Percentiles rank a stretch among this genome's conserved stretches.
Conservation (phyloP, 345 rosid genomes). For the Murraya paniculata region DNA sequence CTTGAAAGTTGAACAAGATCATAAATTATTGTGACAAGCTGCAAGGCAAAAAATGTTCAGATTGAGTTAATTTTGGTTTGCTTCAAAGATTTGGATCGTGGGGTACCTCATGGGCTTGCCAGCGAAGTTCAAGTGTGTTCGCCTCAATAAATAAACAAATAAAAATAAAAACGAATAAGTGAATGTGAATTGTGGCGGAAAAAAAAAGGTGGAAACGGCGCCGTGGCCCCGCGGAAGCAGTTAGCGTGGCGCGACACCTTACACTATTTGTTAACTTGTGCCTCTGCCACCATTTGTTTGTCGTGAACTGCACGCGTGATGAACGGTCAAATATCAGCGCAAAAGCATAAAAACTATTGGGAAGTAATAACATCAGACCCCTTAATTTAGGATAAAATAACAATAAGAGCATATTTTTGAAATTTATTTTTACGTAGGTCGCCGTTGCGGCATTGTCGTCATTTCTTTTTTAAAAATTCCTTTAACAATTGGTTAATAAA, state of each 20-base stretch:
- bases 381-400: too few species aligned
- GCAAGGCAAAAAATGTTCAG: neutral
- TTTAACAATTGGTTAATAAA: too few species aligned
- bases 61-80: neutral
- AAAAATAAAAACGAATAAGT: neutral
- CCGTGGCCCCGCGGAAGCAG: slow-evolving; percentile 11
- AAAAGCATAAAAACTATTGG: slow-evolving; percentile 20
- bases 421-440: too few species aligned
- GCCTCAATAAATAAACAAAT: neutral
- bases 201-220: slow-evolving; percentile 23
- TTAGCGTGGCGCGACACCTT: slow-evolving; percentile 17
- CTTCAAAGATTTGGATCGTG: neutral
- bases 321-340: slow-evolving; percentile 53
- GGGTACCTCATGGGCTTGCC: neutral
- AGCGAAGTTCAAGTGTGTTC: neutral
- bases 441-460: too few species aligned
- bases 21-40: neutral
- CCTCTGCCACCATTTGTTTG: slow-evolving; percentile 34
- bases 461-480: too few species aligned
- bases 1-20: neutral
- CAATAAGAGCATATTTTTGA: too few species aligned
- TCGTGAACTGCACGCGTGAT: slow-evolving; percentile 68
- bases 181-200: neutral
- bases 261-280: slow-evolving; percentile 16
- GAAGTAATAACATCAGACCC: neutral